Evolutionary conservation across 805 yeast species (phyloP).

Genomic region (Saccharomyces mikatae): DNA sequence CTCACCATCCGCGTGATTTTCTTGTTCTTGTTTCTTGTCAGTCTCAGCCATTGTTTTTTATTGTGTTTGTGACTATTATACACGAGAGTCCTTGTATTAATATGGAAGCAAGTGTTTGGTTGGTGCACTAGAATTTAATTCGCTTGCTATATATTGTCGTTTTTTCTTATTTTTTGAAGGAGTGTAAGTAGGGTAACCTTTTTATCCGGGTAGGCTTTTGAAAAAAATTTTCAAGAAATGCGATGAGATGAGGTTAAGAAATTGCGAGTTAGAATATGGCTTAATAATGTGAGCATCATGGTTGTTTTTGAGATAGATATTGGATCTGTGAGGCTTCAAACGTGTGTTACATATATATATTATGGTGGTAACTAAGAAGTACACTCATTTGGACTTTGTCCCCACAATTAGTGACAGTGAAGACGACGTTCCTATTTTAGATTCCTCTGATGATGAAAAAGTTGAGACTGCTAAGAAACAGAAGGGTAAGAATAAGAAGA

Average conservation of each 20-base stretch:
- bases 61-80: not conserved
- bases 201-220: not conserved
- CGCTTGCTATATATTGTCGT: not conserved
- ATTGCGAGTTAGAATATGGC: not conserved
- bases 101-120: not conserved
- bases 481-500: conserved; percentile 20
- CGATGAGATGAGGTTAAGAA: conserved; percentile 18
- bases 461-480: conserved; percentile 22
- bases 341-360: not conserved
- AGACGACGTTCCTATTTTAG: conserved; percentile 52
- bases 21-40: not conserved
- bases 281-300: not conserved
- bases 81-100: not conserved
- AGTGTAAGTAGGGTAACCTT: not conserved
- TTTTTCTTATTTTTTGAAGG: not conserved
- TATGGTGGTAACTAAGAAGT: conserved; percentile 11
- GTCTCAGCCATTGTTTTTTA: not conserved
- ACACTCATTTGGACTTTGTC: conserved; percentile 39
- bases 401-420: conserved; percentile 74
- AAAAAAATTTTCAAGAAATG: conserved; percentile 7
- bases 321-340: not conserved
- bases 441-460: conserved; percentile 39
- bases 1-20: conserved; percentile 1
- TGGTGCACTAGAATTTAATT: not conserved
- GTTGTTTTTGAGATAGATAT: not conserved